Percentiles rank a stretch among this genome's conserved stretches.
phyloP scores from a whole-genome alignment of 1,284 basidiomycete species.

The Trichosporon sp. region DNA sequence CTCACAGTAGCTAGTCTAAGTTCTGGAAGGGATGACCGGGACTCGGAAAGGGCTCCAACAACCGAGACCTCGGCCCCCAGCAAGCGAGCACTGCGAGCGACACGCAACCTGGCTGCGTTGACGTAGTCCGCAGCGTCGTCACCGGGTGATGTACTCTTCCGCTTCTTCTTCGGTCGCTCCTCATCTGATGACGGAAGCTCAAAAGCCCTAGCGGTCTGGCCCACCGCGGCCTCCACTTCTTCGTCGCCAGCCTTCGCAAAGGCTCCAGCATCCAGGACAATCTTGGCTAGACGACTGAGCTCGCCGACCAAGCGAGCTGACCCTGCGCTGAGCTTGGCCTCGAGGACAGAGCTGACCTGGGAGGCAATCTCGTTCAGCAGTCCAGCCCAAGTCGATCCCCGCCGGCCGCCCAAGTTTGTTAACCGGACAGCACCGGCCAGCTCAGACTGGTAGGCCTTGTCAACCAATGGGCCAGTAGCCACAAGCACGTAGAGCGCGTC shows the following conservation, averaged over 20 bases:
- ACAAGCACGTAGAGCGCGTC: slow-evolving; percentile 26
- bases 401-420: slow-evolving; percentile 16
- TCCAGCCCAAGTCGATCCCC: slow-evolving; percentile 11
- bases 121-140: slow-evolving; percentile 8
- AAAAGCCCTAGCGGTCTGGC: slow-evolving; percentile 10
- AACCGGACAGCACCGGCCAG: slow-evolving; percentile 10
- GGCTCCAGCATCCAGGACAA: slow-evolving; percentile 15
- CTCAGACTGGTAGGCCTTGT: slow-evolving; percentile 9
- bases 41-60: not conserved
- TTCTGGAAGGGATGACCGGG: slow-evolving; percentile 7
- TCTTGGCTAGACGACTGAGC: slow-evolving; percentile 12
- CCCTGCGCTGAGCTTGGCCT: not conserved
- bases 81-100: slow-evolving; percentile 10
- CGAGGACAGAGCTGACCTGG: not conserved
- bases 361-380: slow-evolving; percentile 12
- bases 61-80: not conserved
- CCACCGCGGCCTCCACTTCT: slow-evolving; percentile 12
- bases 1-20: slow-evolving; percentile 11
- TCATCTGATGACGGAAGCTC: slow-evolving; percentile 2
- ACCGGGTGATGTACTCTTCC: slow-evolving; percentile 3
- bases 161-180: slow-evolving; percentile 13
- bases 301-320: not conserved
- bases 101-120: slow-evolving; percentile 12
- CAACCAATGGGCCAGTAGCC: slow-evolving; percentile 21
- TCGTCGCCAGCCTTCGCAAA: slow-evolving; percentile 13